These are phyloP conservation scores for Sutorius eximius DNA, from an alignment of 1,284 basidiomycete species.

Conservation along the genomic window DNA sequence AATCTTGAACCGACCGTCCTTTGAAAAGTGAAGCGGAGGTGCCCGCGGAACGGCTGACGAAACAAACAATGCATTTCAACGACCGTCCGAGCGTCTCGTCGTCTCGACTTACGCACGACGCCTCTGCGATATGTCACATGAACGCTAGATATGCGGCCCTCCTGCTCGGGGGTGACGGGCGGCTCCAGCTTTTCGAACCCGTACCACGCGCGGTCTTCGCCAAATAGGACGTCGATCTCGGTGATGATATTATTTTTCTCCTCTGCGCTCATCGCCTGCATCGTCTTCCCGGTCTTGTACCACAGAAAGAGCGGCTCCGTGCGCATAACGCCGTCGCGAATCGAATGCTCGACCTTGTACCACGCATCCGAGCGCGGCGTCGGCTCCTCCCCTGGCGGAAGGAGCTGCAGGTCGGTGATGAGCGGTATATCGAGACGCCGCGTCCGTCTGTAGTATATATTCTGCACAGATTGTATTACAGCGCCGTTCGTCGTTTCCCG, in stretches of 20 bases:
- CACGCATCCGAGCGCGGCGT: conserved; percentile 47
- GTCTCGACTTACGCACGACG: conserved; percentile 54
- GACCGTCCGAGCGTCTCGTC: not conserved
- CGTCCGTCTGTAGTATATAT: conserved; percentile 83
- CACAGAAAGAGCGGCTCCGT: conserved; percentile 62
- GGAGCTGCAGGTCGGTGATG: conserved; percentile 60
- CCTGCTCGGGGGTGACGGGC: conserved; percentile 45
- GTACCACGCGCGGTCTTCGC: conserved; percentile 77
- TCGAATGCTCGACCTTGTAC: conserved; percentile 56
- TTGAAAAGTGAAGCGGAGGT: conserved; percentile 77
- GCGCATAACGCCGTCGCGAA: conserved; percentile 56
- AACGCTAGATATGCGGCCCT: conserved; percentile 47
- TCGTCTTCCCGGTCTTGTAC: conserved; percentile 70
- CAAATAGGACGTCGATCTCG: conserved; percentile 85
- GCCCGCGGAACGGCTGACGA: conserved; percentile 62
- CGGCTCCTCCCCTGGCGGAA: conserved; percentile 51
- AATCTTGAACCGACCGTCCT: conserved; percentile 81
- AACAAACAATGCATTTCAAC: not conserved
- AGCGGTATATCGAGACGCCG: conserved; percentile 74
- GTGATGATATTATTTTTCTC: conserved; percentile 72
- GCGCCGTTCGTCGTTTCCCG: conserved; percentile 10
- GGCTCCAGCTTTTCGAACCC: conserved; percentile 77
- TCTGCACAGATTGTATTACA: conserved; percentile 38
- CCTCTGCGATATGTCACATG: conserved; percentile 64
- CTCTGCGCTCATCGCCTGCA: conserved; percentile 54